Evolutionary conservation across 1,284 basidiomycete genomes (phyloP).

Genomic region (Stereum hirsutum): DNA sequence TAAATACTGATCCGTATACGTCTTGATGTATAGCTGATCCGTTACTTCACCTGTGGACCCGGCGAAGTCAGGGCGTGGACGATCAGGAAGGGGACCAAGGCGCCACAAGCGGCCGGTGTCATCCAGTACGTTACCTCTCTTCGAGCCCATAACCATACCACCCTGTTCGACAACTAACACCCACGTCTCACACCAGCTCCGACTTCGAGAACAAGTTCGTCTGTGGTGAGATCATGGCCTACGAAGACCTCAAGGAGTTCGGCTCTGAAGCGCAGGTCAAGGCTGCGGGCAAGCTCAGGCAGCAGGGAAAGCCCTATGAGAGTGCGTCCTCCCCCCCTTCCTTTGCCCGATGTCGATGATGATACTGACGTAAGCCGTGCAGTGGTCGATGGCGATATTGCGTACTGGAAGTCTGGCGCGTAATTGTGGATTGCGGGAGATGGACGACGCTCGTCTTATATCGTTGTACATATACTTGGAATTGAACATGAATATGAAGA

Average conservation of each 20-base stretch:
- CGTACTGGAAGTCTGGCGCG: constrained; percentile 4
- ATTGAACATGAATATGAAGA: too few relatives aligned
- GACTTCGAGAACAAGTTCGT: constrained; percentile 99
- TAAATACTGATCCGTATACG: too few relatives aligned
- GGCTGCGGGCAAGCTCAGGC: constrained; percentile 90
- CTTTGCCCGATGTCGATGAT: not conserved
- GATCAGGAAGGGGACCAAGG: constrained; percentile 88
- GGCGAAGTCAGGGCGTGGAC: constrained; percentile 99
- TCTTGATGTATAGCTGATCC: constrained; percentile 62
- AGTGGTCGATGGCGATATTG: constrained; percentile 5
- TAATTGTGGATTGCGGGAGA: not conserved
- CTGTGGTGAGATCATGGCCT: constrained; percentile 98
- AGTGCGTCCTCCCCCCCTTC: constrained; percentile 38
- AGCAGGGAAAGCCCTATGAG: constrained; percentile 97
- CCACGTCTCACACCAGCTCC: constrained; percentile 36
- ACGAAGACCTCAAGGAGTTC: constrained; percentile 85
- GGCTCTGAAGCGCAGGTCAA: constrained; percentile 90
- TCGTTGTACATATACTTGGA: too few relatives aligned
- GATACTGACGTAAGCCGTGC: not conserved
- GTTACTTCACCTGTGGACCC: constrained; percentile 96
- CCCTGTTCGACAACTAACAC: not conserved
- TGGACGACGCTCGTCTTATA: too few relatives aligned
- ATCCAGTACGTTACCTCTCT: constrained; percentile 68
- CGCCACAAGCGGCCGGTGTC: constrained; percentile 96
- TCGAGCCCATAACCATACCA: not conserved